phyloP scores from a whole-genome alignment of 139 green algal genomes.

The Trebouxia sp. region DNA sequence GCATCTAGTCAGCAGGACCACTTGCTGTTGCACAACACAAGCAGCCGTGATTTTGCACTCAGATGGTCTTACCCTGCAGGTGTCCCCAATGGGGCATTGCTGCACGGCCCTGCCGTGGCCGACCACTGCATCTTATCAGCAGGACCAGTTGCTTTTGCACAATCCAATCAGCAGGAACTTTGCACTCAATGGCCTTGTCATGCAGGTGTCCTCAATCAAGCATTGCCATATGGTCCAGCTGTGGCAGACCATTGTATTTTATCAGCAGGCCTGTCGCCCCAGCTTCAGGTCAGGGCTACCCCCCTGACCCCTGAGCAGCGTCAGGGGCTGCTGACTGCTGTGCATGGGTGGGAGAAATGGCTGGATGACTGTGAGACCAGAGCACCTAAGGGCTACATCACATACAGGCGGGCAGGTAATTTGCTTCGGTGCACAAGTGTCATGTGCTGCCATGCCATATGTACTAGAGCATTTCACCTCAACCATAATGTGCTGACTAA shows the following conservation, averaged over 20 bases:
- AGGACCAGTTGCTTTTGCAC: not conserved
- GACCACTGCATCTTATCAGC: not conserved
- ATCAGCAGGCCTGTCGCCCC: conserved; percentile 65
- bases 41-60: not conserved
- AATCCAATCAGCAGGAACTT: not conserved
- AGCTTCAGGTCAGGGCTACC: not conserved
- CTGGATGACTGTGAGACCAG: conserved; percentile 51
- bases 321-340: conserved; percentile 37
- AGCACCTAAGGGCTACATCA: conserved; percentile 57
- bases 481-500: not conserved
- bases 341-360: conserved; percentile 56
- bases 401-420: conserved; percentile 32
- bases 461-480: not conserved
- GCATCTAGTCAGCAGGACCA: not conserved
- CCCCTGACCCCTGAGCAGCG: conserved; percentile 37
- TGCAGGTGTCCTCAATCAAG: conserved; percentile 36
- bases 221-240: conserved; percentile 78
- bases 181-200: not conserved
- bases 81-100: not conserved
- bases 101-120: not conserved
- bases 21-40: not conserved
- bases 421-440: too few relatives aligned
- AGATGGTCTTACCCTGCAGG: not conserved
- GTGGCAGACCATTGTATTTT: conserved; percentile 83
- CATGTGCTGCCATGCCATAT: too few relatives aligned